Base-by-base conservation (phyloP, 1,139 yeast species). In the Diutina scorzettiae region DNA sequence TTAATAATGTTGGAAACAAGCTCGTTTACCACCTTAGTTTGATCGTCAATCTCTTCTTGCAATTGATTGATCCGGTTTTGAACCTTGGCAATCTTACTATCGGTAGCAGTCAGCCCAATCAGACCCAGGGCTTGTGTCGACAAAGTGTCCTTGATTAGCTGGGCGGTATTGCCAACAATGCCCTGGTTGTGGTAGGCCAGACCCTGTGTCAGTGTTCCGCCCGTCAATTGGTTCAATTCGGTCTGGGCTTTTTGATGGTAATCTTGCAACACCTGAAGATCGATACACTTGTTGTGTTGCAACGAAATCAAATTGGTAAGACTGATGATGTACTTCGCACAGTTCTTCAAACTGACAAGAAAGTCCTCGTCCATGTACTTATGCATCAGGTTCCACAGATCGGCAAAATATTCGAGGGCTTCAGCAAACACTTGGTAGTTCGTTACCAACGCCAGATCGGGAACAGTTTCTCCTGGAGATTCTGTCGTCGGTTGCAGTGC, bases 261-360 rank as follows among this genome's bases (percentile, higher is more conserved):
- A 44, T 83, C 95, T 39, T 77, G 76, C 42, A 91, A 66, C 41
- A 84, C 95, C 55, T 91, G 96, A 52, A 82, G 77, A 58, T 91
- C 98, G 33, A 89, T 74, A 51, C 84, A 89, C 58, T 89, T 89
- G 55, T 86, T 91, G 54, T 91, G 98, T 49, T 91, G 86, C 44
- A 84, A 69, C 54, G 83, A 89, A 45, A 91, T 74, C 48, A 89
- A 64, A 46, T 73, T 76, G 50, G 86, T 83, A 51, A 91, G 69
- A 27, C 91, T 77, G 34, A 74, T 70, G 42, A 89, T 80, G 54
- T 87, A 91, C 60, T 84, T 89, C 48, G 91, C 86, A 62, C 93
- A 72, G 58, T 91, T 97, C 50, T 84, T 81, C 49, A 91, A 63
- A 4, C 94, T 77, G 2, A 86, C 85, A 44, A 87, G 66, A 53